These are phyloP conservation scores for Paramecium primaurelia DNA, from an alignment of 73 alveolate genomes.

Conservation along the genomic window DNA sequence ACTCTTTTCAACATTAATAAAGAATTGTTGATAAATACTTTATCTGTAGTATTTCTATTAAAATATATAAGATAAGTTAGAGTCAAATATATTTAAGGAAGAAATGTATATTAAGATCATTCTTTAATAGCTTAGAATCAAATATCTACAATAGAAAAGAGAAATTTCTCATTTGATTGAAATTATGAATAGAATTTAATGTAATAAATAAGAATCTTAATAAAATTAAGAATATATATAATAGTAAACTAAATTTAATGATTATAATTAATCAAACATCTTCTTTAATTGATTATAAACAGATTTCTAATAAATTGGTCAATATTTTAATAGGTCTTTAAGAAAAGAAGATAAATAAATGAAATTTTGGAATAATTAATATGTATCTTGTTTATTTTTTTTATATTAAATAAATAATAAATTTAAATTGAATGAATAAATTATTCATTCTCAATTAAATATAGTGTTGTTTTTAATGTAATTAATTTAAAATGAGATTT, in stretches of 20 bases:
- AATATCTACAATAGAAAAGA: neutral
- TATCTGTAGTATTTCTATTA: neutral
- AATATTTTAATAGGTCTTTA: neutral
- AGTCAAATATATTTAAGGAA: neutral
- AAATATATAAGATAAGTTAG: neutral
- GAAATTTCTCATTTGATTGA: neutral
- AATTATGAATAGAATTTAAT: neutral
- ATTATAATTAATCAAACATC: neutral
- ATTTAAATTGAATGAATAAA: neutral
- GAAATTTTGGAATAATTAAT: neutral
- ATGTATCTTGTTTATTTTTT: neutral
- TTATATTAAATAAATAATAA: neutral
- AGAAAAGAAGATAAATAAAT: neutral
- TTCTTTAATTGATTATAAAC: neutral
- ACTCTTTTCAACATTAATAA: neutral
- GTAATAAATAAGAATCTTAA: no score
- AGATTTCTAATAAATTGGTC: neutral
- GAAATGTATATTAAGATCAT: neutral
- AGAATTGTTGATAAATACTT: neutral
- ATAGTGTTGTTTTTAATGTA: neutral
- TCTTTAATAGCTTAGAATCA: neutral
- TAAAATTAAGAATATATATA: neutral
- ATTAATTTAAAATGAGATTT: neutral
- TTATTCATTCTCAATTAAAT: neutral
- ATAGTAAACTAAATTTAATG: neutral